Conservation (phyloP, 305 asterid species). For the Withania somnifera region DNA sequence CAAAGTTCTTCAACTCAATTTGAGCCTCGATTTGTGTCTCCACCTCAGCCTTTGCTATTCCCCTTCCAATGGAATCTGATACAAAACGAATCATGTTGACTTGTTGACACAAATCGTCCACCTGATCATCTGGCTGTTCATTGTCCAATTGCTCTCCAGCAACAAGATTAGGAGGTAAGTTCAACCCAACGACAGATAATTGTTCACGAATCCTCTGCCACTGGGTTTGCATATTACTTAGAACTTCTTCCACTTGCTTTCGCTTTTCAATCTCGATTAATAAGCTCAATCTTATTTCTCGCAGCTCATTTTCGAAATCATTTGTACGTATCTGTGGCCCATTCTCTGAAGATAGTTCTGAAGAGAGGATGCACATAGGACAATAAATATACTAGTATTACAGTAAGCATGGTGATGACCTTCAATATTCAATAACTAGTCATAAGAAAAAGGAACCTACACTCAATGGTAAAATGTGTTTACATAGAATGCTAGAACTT, state of each 20-base stretch:
- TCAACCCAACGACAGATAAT: constrained; percentile 54
- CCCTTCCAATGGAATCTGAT: constrained; percentile 76
- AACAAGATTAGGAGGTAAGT: constrained; percentile 44
- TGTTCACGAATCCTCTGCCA: constrained; percentile 58
- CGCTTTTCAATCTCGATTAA: constrained; percentile 80
- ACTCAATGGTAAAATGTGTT: neutral
- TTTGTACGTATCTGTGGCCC: constrained; percentile 35
- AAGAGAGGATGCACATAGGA: constrained; percentile 23
- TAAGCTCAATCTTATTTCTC: constrained; percentile 54
- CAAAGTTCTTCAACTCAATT: constrained; percentile 57
- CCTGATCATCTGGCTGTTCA: constrained; percentile 42
- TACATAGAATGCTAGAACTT: neutral
- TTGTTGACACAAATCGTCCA: constrained; percentile 50
- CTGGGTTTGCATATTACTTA: constrained; percentile 35
- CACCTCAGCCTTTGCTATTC: constrained; percentile 73
- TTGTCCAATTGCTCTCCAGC: constrained; percentile 20
- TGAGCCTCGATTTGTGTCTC: constrained; percentile 79
- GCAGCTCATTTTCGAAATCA: constrained; percentile 62
- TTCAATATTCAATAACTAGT: neutral
- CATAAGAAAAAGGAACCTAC: neutral
- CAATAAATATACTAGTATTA: neutral
- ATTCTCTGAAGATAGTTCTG: constrained; percentile 74
- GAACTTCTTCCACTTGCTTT: constrained; percentile 75
- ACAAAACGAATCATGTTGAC: constrained; percentile 52
- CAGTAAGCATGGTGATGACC: neutral